A percentile compares a stretch with the other conserved stretches of the same genome.
Conservation (phyloP, 1,284 basidiomycete species). For the Thecaphora thlaspeos region DNA sequence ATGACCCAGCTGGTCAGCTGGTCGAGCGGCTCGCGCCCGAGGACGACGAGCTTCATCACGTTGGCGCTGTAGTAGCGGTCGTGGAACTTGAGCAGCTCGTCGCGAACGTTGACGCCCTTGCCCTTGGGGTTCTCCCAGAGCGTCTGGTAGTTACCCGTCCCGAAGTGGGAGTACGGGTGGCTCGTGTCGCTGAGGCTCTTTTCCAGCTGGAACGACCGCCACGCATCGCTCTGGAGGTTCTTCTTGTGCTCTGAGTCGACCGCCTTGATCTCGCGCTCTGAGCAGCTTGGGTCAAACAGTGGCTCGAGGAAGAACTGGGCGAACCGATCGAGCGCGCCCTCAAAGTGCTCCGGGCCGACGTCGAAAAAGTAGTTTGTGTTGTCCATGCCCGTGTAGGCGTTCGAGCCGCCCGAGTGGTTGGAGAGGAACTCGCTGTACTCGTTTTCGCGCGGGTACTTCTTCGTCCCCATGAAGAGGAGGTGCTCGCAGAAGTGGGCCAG, state of each 20-base stretch:
- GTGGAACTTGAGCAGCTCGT: constrained; percentile 95
- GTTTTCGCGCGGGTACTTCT: constrained; percentile 56
- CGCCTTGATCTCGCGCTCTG: constrained; percentile 89
- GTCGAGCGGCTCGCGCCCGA: constrained; percentile 85
- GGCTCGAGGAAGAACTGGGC: constrained; percentile 92
- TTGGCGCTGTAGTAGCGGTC: constrained; percentile 86
- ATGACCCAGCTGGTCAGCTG: constrained; percentile 72
- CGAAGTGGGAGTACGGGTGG: constrained; percentile 91
- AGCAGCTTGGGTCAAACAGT: constrained; percentile 85
- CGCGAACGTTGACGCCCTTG: constrained; percentile 78
- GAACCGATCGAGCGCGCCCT: constrained; percentile 84
- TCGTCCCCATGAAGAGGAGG: constrained; percentile 82
- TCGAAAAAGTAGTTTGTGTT: constrained; percentile 94
- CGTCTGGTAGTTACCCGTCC: constrained; percentile 83
- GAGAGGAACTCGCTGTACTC: constrained; percentile 70
- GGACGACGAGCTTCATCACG: constrained; percentile 85
- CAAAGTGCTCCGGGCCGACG: constrained; percentile 79
- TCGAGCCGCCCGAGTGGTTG: constrained; percentile 85
- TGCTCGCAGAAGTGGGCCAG: constrained; percentile 94
- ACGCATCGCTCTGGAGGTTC: constrained; percentile 90
- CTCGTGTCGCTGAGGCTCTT: constrained; percentile 75
- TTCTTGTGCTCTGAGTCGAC: constrained; percentile 99
- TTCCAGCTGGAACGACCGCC: constrained; percentile 95
- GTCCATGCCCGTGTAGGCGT: constrained; percentile 89
- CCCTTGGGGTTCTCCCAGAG: constrained; percentile 67